Evolutionary conservation across 2,329 filamentous ascomycete genomes (phyloP), one percentile per base, ranked within the genome.

Genomic region (Xylaria sp.): DNA sequence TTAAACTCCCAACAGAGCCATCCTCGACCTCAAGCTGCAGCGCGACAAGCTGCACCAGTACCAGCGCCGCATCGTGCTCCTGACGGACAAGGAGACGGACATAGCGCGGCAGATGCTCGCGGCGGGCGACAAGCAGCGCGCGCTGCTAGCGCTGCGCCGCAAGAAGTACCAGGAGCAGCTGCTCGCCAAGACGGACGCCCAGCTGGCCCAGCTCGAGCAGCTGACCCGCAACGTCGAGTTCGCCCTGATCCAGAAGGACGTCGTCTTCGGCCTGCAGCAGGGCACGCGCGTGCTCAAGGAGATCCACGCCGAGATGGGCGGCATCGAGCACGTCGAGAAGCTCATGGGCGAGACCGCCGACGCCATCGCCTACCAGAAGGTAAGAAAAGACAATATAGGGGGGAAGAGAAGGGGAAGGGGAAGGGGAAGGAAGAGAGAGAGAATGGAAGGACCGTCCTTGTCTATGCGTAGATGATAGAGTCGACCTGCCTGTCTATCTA

Each of bases 161-260:
- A 98, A 98, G 83, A 99, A 98, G 81, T 98, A 97, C 85, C 96
- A 99, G 80, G 93, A 98, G 80, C 91, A 92, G 32, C 87, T 98
- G 25, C 87, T 98, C 13, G 86, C 88, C 70, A 95, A 97, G 84
- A 98, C 95, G 13, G 95, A 99, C 82, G 89, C 90, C 66, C 95
- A 98, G 83, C 88, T 99, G n/a, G 94, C 93, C 74, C 94, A 98
- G 82, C 86, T 99, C 23, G 94, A 99, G 84, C 90, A 93, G 78
- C 84, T 99, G 74, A 96, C 93, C 9, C 89, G 89, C 65, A 94
- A 90, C 79, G 94, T 99, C 76, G 96, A 99, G 82, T 99, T 99
- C 82, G 94, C 96, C 48, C 88, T 95, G 32, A 96, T 99, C 74
- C 95, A 98, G 81, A 98, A 98, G 83, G 96, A 98, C 83, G 92